phyloP scores from a whole-genome alignment of 1,284 basidiomycete genomes.

The Ganoderma lingzhi region DNA sequence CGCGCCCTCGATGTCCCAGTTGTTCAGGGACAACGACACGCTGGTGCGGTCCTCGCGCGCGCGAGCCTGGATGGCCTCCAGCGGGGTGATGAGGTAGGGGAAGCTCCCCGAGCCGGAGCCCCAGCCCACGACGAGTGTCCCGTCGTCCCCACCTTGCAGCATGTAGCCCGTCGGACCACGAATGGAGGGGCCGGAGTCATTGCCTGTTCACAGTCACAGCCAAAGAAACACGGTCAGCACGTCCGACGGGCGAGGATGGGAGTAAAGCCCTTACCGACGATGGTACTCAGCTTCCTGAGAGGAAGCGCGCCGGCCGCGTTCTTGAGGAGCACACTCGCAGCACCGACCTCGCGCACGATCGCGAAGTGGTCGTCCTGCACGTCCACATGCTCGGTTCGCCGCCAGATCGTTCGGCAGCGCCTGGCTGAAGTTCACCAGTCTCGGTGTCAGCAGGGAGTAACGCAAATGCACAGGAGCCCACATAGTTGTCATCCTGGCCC shows the following conservation, averaged over 20 bases:
- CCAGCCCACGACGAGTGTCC: constrained; percentile 82
- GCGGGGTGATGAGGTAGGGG: constrained; percentile 48
- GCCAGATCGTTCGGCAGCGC: constrained; percentile 50
- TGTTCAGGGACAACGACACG: too few relatives aligned
- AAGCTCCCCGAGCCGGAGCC: constrained; percentile 49
- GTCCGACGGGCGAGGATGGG: too few relatives aligned
- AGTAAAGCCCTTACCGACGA: constrained; percentile 53
- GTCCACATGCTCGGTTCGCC: constrained; percentile 73
- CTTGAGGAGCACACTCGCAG: constrained; percentile 83
- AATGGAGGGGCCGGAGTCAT: constrained; percentile 73
- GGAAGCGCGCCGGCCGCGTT: constrained; percentile 76
- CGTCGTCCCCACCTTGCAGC: constrained; percentile 63
- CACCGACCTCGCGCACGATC: constrained; percentile 78
- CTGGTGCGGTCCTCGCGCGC: constrained; percentile 48
- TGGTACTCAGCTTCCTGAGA: constrained; percentile 61
- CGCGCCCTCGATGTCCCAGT: too few relatives aligned
- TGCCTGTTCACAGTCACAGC: constrained; percentile 8
- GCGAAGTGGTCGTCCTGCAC: constrained; percentile 76
- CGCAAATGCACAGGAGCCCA: constrained; percentile 32
- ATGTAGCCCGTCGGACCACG: constrained; percentile 78
- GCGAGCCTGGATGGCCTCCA: constrained; percentile 75
- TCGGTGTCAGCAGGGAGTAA: constrained; percentile 1
- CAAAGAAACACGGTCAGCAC: too few relatives aligned
- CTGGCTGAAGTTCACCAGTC: constrained; percentile 61
- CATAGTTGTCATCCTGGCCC: constrained; percentile 73